phyloP scores from a whole-genome alignment of 129 eudicot genomes.

The Kitagawia praeruptora region DNA sequence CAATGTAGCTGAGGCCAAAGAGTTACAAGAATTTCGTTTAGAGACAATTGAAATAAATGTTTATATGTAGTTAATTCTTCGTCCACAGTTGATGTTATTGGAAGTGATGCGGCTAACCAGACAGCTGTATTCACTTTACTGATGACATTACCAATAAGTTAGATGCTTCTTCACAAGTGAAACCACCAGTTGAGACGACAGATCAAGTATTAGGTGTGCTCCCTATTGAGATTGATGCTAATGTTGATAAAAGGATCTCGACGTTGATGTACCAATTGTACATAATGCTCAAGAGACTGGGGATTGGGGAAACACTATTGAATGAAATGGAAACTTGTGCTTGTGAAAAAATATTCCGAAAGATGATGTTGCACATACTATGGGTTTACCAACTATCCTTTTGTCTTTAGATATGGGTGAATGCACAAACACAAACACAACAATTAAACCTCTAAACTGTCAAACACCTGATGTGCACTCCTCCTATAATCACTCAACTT shows the following conservation, averaged over 20 bases:
- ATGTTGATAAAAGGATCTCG: slow-evolving; percentile 14
- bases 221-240: slow-evolving; percentile 24
- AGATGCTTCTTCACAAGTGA: slow-evolving; percentile 15
- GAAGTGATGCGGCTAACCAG: slow-evolving; percentile 20
- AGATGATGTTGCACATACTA: not conserved
- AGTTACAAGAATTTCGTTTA: slow-evolving; percentile 21
- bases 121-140: slow-evolving; percentile 17
- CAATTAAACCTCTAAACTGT: too few species aligned
- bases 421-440: too few species aligned
- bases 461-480: too few species aligned
- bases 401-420: slow-evolving; percentile 17
- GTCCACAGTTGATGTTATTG: slow-evolving; percentile 12
- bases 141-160: slow-evolving; percentile 14
- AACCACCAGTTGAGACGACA: slow-evolving; percentile 20
- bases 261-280: slow-evolving; percentile 21
- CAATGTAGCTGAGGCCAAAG: slow-evolving; percentile 21
- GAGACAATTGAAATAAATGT: slow-evolving; percentile 24
- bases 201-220: slow-evolving; percentile 17
- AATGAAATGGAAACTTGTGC: slow-evolving; percentile 16
- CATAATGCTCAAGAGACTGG: slow-evolving; percentile 15
- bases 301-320: slow-evolving; percentile 9
- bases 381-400: not conserved
- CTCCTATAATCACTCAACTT: too few species aligned
- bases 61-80: slow-evolving; percentile 20
- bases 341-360: slow-evolving; percentile 4